These are phyloP conservation scores for Setaria viridis DNA, from an alignment of 202 grass and related monocot species.

Conservation along the genomic window DNA sequence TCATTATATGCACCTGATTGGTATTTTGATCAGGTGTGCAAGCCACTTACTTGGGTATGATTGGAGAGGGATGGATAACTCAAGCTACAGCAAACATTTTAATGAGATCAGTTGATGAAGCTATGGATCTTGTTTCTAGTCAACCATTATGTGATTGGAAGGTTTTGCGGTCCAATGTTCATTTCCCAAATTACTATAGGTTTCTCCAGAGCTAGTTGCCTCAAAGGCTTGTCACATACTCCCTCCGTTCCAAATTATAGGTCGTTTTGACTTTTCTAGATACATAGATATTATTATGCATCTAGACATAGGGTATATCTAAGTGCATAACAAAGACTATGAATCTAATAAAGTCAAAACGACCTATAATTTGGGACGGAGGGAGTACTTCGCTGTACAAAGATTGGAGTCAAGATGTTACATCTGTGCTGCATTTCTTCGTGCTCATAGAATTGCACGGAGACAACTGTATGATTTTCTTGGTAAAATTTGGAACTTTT, in stretches of 20 bases:
- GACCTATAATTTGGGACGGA: no score
- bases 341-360: no score
- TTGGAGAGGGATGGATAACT: slow-evolving; percentile 94
- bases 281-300: no score
- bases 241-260: no score
- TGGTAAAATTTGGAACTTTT: slow-evolving; percentile 39
- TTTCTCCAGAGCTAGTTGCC: slow-evolving; percentile 80
- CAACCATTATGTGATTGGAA: slow-evolving; percentile 79
- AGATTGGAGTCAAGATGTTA: slow-evolving; percentile 80
- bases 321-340: no score
- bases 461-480: slow-evolving; percentile 84
- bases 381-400: slow-evolving; percentile 62
- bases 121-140: slow-evolving; percentile 77
- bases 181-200: slow-evolving; percentile 78
- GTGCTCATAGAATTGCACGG: slow-evolving; percentile 81
- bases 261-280: no score
- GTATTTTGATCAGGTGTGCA: no score
- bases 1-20: no score
- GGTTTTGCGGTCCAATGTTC: slow-evolving; percentile 69
- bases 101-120: slow-evolving; percentile 94
- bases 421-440: slow-evolving; percentile 91
- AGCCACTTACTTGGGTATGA: slow-evolving; percentile 78
- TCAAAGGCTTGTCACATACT: slow-evolving; percentile 67
- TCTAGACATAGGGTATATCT: no score
- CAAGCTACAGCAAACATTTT: slow-evolving; percentile 76